phyloP scores from a whole-genome alignment of 140 eudicot genomes.

The Erigeron philadelphicus region DNA sequence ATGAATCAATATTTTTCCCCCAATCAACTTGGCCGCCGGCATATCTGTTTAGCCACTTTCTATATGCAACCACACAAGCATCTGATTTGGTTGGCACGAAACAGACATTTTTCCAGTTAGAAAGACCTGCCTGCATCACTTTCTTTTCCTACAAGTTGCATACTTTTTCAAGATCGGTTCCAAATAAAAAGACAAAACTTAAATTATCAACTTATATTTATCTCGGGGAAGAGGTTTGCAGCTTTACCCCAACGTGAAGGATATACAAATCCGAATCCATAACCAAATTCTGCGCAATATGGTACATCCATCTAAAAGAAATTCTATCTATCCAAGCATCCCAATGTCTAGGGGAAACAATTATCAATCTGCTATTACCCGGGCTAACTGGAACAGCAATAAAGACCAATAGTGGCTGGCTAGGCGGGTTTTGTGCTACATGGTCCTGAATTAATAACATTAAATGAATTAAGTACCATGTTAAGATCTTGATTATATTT shows the following conservation, averaged over 20 bases:
- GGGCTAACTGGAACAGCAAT: constrained; percentile 62
- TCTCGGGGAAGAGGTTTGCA: background rate
- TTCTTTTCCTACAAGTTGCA: constrained; percentile 38
- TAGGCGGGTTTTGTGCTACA: constrained; percentile 3
- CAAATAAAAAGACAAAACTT: background rate
- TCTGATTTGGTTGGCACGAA: constrained; percentile 76
- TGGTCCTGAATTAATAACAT: constrained; percentile 1
- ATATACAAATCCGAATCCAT: constrained; percentile 63
- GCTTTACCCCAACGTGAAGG: constrained; percentile 53
- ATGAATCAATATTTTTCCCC: constrained; percentile 31
- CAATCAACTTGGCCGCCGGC: constrained; percentile 56
- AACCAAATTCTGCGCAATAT: constrained; percentile 44
- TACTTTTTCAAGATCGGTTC: background rate
- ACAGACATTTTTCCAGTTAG: constrained; percentile 67
- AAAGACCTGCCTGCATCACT: constrained; percentile 35
- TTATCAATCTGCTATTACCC: constrained; percentile 54
- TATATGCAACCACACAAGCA: constrained; percentile 44
- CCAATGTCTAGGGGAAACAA: constrained; percentile 49
- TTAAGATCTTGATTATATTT: background rate
- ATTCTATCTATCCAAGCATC: constrained; percentile 45
- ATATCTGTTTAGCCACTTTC: constrained; percentile 74
- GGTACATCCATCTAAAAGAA: constrained; percentile 58
- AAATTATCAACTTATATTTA: background rate
- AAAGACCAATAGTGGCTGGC: constrained; percentile 30
- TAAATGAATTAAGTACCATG: background rate